These are phyloP conservation scores for Populus tomentosa DNA, from an alignment of 441 rosid species.

Conservation along the genomic window DNA sequence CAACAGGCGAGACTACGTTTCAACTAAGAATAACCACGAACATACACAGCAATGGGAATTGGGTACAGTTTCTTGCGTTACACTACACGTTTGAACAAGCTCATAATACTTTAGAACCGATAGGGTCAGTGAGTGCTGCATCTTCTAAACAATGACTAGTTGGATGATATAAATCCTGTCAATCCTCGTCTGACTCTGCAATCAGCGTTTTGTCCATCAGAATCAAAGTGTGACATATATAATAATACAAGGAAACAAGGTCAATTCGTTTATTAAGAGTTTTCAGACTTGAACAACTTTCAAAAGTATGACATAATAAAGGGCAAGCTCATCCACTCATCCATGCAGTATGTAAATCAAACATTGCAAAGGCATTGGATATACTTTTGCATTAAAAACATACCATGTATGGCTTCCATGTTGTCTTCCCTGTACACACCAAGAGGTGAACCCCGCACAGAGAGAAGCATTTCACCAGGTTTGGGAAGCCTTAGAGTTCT, in stretches of 20 bases:
- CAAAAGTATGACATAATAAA: not conserved
- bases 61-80: too few species aligned
- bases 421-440: constrained; percentile 80
- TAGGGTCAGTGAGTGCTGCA: not conserved
- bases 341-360: too few species aligned
- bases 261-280: too few species aligned
- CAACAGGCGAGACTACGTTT: not conserved
- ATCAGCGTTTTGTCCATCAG: constrained; percentile 9
- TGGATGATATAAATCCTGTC: constrained; percentile 7
- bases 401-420: constrained; percentile 87
- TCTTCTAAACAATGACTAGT: not conserved
- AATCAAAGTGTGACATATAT: not conserved
- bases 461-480: constrained; percentile 82
- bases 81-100: too few species aligned
- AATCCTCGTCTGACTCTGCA: constrained; percentile 59
- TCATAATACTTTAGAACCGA: not conserved
- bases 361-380: not conserved
- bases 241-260: not conserved
- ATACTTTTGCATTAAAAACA: constrained; percentile 8
- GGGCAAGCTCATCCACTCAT: too few species aligned
- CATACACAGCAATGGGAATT: not conserved
- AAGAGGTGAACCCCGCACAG: constrained; percentile 87
- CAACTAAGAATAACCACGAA: not conserved
- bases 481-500: constrained; percentile 71
- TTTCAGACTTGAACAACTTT: not conserved